These are phyloP conservation scores for Yarrowia divulgata DNA, from an alignment of 805 yeast species.

Conservation along the genomic window DNA sequence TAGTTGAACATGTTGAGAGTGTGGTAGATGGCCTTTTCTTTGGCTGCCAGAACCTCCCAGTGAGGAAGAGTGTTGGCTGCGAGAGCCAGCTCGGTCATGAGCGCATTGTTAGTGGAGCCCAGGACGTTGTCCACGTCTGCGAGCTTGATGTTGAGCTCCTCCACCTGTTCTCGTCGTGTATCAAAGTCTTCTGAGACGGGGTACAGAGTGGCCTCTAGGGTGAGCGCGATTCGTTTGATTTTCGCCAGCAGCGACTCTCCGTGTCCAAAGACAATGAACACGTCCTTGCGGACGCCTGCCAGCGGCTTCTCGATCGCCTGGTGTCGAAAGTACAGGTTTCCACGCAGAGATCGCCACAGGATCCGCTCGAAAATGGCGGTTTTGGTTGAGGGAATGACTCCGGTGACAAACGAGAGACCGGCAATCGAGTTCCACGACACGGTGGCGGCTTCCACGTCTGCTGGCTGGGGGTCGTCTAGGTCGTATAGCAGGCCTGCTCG, in stretches of 20 bases:
- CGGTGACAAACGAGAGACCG: constrained; percentile 64
- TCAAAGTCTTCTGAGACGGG: constrained; percentile 62
- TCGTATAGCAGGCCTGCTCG: constrained; percentile 42
- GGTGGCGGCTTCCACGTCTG: constrained; percentile 40
- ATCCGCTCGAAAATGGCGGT: constrained; percentile 77
- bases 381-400: constrained; percentile 78
- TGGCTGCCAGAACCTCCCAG: constrained; percentile 72
- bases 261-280: constrained; percentile 90
- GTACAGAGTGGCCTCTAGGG: constrained; percentile 81
- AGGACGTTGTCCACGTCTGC: constrained; percentile 67
- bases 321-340: constrained; percentile 82
- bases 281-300: constrained; percentile 76
- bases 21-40: constrained; percentile 83
- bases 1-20: constrained; percentile 80
- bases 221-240: constrained; percentile 82
- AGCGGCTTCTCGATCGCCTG: constrained; percentile 73
- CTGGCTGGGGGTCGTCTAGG: constrained; percentile 44
- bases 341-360: constrained; percentile 91
- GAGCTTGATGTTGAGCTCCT: constrained; percentile 56
- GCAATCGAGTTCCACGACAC: constrained; percentile 39
- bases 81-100: constrained; percentile 77
- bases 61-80: constrained; percentile 74
- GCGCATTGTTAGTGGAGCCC: constrained; percentile 66
- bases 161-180: constrained; percentile 51
- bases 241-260: constrained; percentile 76